phyloP scores from a whole-genome alignment of 1,139 yeast genomes.

The Saccharomyces hybrid region DNA sequence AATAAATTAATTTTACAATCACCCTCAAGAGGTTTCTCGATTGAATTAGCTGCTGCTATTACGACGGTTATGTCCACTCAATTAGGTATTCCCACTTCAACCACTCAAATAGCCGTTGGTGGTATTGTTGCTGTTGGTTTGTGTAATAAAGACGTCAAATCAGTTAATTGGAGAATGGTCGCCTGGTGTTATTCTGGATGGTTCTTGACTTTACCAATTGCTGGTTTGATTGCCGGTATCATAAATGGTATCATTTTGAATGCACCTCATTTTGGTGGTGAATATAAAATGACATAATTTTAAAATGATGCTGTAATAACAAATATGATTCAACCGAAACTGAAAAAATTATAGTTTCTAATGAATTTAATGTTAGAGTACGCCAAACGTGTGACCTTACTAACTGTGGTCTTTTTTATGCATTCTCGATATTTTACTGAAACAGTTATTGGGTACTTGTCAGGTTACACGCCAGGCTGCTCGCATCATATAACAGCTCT shows the following conservation, averaged over 20 bases:
- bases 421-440: too few species aligned
- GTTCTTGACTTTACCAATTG: slow-evolving; percentile 65
- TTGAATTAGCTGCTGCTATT: slow-evolving; percentile 73
- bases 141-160: slow-evolving; percentile 54
- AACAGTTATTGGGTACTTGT: too few species aligned
- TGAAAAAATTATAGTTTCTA: neutral
- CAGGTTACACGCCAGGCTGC: too few species aligned
- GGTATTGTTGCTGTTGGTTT: slow-evolving; percentile 72
- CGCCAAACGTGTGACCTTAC: too few species aligned
- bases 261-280: slow-evolving; percentile 50
- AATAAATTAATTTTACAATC: slow-evolving; percentile 70
- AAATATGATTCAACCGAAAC: neutral
- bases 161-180: slow-evolving; percentile 77
- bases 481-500: too few species aligned
- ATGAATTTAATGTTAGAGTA: neutral
- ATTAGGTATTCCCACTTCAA: slow-evolving; percentile 62
- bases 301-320: neutral
- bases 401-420: too few species aligned
- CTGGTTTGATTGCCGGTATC: slow-evolving; percentile 66
- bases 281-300: slow-evolving; percentile 21
- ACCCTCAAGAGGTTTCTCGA: slow-evolving; percentile 73
- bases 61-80: slow-evolving; percentile 76
- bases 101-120: slow-evolving; percentile 78
- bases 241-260: slow-evolving; percentile 58
- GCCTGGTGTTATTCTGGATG: slow-evolving; percentile 66